These are phyloP conservation scores for Grifola frondosa DNA, from an alignment of 1,284 basidiomycete species.

Conservation along the genomic window DNA sequence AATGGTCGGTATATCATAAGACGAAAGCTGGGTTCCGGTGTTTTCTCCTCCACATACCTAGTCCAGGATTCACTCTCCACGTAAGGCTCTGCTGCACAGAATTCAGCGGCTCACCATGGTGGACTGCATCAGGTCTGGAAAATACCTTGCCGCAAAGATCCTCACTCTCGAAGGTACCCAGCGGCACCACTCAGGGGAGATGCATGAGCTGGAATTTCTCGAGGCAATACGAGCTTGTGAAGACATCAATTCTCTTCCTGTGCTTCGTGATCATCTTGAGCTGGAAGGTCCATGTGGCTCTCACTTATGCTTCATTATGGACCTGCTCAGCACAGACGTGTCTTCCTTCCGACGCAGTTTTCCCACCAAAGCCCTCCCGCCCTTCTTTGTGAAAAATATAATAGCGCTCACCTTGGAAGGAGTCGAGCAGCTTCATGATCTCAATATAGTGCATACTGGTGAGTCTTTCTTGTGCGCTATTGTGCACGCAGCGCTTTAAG, in stretches of 20 bases:
- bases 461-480: no score
- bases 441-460: conserved; percentile 21
- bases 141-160: conserved; percentile 17
- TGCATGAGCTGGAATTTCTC: conserved; percentile 14
- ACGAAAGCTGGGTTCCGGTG: conserved; percentile 15
- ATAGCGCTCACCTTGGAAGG: conserved; percentile 8
- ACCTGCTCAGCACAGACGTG: conserved; percentile 9
- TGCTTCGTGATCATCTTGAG: conserved; percentile 12
- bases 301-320: conserved; percentile 14
- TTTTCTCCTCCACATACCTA: conserved; percentile 12
- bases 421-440: conserved; percentile 11
- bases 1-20: conserved; percentile 12
- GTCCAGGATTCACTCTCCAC: conserved; percentile 6
- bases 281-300: conserved; percentile 5
- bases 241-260: conserved; percentile 7
- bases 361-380: conserved; percentile 13
- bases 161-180: conserved; percentile 10
- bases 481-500: background rate
- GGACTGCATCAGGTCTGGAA: background rate
- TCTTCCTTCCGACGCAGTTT: conserved; percentile 7
- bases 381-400: conserved; percentile 12
- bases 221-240: conserved; percentile 9
- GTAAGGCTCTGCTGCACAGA: background rate
- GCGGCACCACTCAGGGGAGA: conserved; percentile 1
- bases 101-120: background rate